phyloP scores from a whole-genome alignment of 192 early-diverging fungal species.

The Linnemannia schmuckeri region DNA sequence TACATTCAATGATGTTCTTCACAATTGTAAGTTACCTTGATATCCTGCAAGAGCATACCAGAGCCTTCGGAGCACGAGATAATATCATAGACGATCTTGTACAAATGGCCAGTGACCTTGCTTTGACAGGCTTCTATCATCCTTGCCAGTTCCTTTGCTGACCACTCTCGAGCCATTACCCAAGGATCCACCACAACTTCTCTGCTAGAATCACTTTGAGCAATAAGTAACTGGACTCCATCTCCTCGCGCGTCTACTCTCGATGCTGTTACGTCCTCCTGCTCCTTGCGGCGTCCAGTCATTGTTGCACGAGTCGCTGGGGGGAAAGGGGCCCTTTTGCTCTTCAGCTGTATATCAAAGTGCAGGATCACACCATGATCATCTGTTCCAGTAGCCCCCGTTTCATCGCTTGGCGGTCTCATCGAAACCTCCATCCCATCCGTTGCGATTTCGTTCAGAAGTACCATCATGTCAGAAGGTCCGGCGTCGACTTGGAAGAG shows the following conservation, averaged over 20 bases:
- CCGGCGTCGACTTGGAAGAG: slow-evolving; percentile 23
- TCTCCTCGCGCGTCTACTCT: not conserved
- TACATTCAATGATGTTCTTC: not conserved
- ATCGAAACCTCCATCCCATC: slow-evolving; percentile 23
- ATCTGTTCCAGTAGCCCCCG: not conserved
- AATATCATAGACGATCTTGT: not conserved
- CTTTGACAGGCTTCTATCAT: not conserved
- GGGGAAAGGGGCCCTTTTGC: not conserved
- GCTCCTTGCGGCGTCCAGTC: not conserved
- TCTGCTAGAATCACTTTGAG: not conserved
- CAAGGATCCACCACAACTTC: slow-evolving; percentile 1
- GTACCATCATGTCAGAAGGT: slow-evolving; percentile 38
- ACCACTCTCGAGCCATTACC: slow-evolving; percentile 1
- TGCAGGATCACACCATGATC: slow-evolving; percentile 12
- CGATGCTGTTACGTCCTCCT: not conserved
- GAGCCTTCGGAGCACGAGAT: not conserved
- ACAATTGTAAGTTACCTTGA: slow-evolving; percentile 27
- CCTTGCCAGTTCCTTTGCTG: not conserved
- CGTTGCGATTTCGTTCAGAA: slow-evolving; percentile 21
- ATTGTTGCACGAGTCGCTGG: not conserved
- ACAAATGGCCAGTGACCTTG: not conserved
- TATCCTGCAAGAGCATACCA: slow-evolving; percentile 23
- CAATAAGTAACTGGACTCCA: not conserved
- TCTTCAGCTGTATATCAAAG: slow-evolving; percentile 21
- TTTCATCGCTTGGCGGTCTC: not conserved